Evolutionary conservation across 2,329 filamentous ascomycete genomes (phyloP).

Genomic region (Pseudocercospora fijiensis): DNA sequence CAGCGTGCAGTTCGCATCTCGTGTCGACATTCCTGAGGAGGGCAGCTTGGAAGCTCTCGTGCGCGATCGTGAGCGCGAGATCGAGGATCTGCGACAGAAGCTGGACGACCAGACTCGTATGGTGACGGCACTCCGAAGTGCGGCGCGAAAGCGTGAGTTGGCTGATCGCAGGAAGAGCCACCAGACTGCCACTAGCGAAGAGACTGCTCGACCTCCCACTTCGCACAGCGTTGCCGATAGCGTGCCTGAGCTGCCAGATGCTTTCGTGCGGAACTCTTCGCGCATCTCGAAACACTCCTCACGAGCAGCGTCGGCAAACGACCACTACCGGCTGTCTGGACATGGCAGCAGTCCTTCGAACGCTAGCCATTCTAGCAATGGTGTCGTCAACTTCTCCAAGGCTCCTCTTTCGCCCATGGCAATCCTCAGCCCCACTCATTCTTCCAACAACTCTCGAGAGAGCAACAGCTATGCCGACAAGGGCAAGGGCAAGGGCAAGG

Average conservation of each 20-base stretch:
- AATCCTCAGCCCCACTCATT: constrained; percentile 28
- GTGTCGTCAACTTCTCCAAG: constrained; percentile 32
- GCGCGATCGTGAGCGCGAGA: constrained; percentile 88
- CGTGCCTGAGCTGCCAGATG: constrained; percentile 24
- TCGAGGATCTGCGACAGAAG: constrained; percentile 81
- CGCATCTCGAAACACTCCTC: constrained; percentile 27
- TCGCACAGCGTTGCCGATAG: constrained; percentile 22
- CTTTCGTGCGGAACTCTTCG: constrained; percentile 25
- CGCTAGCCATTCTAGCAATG: constrained; percentile 29
- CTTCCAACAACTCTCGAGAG: constrained; percentile 23
- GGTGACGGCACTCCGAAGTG: constrained; percentile 80
- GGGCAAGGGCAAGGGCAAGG: constrained; percentile 7
- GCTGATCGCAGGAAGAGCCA: constrained; percentile 30
- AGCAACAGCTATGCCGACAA: constrained; percentile 11
- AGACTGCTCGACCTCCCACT: constrained; percentile 20
- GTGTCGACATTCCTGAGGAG: constrained; percentile 57
- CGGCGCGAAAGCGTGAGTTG: constrained; percentile 79
- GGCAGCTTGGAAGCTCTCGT: constrained; percentile 70
- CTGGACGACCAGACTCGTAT: constrained; percentile 95
- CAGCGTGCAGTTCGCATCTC: constrained; percentile 66
- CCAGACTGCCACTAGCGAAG: constrained; percentile 26
- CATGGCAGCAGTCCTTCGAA: constrained; percentile 33
- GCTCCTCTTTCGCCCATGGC: constrained; percentile 35
- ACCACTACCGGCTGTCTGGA: constrained; percentile 7
- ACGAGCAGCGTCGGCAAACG: constrained; percentile 9